Base-by-base conservation (phyloP, 495 filamentous ascomycete genomes). In the Monascus purpureus region DNA sequence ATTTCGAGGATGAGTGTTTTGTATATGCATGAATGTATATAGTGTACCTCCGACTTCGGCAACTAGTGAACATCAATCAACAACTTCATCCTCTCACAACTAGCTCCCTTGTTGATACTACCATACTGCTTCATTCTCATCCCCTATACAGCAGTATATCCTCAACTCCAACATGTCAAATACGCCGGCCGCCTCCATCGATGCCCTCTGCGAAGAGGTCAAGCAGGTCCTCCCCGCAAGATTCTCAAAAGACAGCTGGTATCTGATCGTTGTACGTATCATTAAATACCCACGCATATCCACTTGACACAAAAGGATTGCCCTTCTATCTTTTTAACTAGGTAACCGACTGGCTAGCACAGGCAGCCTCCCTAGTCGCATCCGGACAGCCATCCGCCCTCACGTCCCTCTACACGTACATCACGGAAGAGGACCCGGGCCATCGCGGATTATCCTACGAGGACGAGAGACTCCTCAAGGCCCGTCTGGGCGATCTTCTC, bases 291-390 rank as follows among this genome's bases (percentile, higher is more conserved):
- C n/a, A n/a, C n/a, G n/a, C n/a, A n/a, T n/a, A n/a, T n/a, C n/a
- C n/a, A n/a, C n/a, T n/a, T n/a, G n/a, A n/a, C n/a, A n/a, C n/a
- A n/a, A n/a, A n/a, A n/a, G n/a, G n/a, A n/a, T n/a, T n/a, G n/a
- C n/a, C n/a, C 19, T 18, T 28, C 17, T 3, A 4, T 15, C 24
- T 27, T 1, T 27, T n/a, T 20, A 29, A 17, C 17, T 13, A 14
- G 3, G n/a, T 14, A 13, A 30, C 18, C 20, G 17, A 29, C 13
- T 9, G 7, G 2, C n/a, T 31, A 25, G 39, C 18, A 19, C 8
- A 46, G 44, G 38, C 42, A 7, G 28, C 44, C 20, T 29, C 38
- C 16, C 30, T 47, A 6, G 35, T 47, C 12, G 44, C 38, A 8
- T 38, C 30, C 17, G 22, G 29, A n/a, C 29, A 38, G 18, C 13